Base-by-base conservation (phyloP, 2,329 filamentous ascomycete genomes). In the Fusarium sp. region DNA sequence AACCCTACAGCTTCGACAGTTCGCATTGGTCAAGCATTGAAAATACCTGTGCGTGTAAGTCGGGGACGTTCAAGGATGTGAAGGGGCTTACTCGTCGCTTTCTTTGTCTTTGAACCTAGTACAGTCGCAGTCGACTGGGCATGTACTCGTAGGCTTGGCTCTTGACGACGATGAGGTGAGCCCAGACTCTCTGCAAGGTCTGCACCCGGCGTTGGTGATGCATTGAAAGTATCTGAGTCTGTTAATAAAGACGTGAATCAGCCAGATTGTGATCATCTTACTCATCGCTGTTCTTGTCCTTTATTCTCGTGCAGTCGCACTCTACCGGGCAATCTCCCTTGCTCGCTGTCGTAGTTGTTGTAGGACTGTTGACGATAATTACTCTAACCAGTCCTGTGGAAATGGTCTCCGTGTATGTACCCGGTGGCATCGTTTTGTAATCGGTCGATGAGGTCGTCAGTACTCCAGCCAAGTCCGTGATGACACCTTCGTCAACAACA, bases 21-120 rank as follows among this genome's bases (percentile, higher is more conserved):
- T 63, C 7, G 73, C 72, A 9, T 80, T 76, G 17, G 76, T 77
- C 13, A 80, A 55, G 57, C 79, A 80, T 28, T 80, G 78, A 13
- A 79, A 78, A 46, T 72, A 79, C 26, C 79, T 80, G 26, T 6
- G 6, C 17, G 5, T 15, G 33, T 69, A 19, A 68, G 46, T 6
- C 22, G 13, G 10, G 6, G 13, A 39, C 11, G 21, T 6, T 22
- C 4, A 2, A 9, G 26, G 3, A 2, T 7, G 1, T 13, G 1
- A 5, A 7, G n/a, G 1, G 6, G 56, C 65, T 40, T 59, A 78
- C 78, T 77, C 76, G 14, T 76, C 61, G 50, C 77, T 71, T 19
- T 76, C 56, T 46, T 75, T 73, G 40, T 79, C 70, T 28, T 69
- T 42, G 6, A 76, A 57, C 14, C 39, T 56, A 1, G 64, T 63